Evolutionary conservation across 331 rosid species (phyloP), one percentile per base, ranked within the genome.

Genomic region (Quercus tomentella): DNA sequence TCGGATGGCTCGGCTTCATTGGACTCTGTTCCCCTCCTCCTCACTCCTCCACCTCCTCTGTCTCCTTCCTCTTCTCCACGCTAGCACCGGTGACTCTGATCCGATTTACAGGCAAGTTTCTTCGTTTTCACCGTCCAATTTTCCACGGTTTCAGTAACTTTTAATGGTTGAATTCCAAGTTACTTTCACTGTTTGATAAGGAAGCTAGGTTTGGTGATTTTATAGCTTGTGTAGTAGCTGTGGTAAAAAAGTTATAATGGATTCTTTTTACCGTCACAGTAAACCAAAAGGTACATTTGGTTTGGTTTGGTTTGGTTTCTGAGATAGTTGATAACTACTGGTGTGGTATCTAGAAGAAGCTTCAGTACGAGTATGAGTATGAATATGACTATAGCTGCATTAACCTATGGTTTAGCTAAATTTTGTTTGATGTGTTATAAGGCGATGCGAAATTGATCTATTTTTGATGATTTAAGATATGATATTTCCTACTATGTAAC

Each of bases 81-180:
- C 97, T 33, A 83, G 86, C 63, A 82, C 89, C 54, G 98, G 98
- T 23, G 97, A 89, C 55, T 76, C 90, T 61, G 97, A 94, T 92
- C 97, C 92, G 60, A 70, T 91, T 82, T 94, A 92, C 97, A 86
- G 55, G 98, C 91, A 74, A 76, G 71, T 60, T 58, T 57, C 68
- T 26, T 58, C 56, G 52, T 11, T 51, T 6, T 30, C 54, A 12
- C 17, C 10, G 45, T 21, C 51, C 12, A 18, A 31, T 37, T 72
- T 51, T 73, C 28, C 3, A 37, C 4, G 5, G 8, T 41, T 65
- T 65, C 51, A 49, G 54, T 49, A 3, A 49, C 17, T 52, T 83
- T 45, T n/a, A 33, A 31, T 33, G n/a, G 17, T 3, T 21, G 4
- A 33, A 35, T 18, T 20, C 2, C 20, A 49, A 67, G 70, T 20